Conservation (phyloP, 306 rosid genomes). For the Castanospermum australe region DNA sequence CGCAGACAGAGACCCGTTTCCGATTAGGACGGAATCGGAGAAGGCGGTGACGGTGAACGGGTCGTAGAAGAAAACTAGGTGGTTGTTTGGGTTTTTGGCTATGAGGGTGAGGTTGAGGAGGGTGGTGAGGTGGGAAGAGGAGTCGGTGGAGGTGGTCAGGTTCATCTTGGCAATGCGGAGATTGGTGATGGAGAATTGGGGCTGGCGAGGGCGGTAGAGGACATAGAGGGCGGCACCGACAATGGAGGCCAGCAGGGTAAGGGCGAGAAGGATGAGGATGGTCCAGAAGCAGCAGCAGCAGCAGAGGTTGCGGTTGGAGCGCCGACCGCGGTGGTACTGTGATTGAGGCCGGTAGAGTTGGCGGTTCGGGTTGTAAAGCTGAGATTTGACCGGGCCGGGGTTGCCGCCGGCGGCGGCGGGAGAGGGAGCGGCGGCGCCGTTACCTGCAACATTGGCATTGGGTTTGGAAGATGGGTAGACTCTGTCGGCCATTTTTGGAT, state of each 20-base stretch:
- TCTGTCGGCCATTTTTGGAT: conserved; percentile 54
- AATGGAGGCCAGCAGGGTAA: conserved; percentile 64
- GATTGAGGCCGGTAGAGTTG: conserved; percentile 74
- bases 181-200: conserved; percentile 76
- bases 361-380: conserved; percentile 56
- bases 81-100: conserved; percentile 80
- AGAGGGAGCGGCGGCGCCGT: conserved; percentile 23
- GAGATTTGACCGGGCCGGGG: conserved; percentile 43
- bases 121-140: conserved; percentile 67
- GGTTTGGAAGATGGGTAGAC: conserved; percentile 62
- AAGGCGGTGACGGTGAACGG: conserved; percentile 47
- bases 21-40: conserved; percentile 52
- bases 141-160: conserved; percentile 67
- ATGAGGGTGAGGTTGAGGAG: conserved; percentile 76
- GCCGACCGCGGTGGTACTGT: conserved; percentile 59
- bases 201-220: conserved; percentile 88
- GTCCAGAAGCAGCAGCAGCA: conserved; percentile 98
- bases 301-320: conserved; percentile 65
- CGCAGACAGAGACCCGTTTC: conserved; percentile 70
- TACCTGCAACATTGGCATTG: conserved; percentile 32
- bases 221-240: conserved; percentile 78
- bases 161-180: conserved; percentile 82
- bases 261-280: conserved; percentile 51
- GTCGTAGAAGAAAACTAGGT: conserved; percentile 71
- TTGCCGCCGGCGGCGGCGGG: conserved; percentile 36